Base-by-base conservation (phyloP, 495 filamentous ascomycete genomes). In the Xylaria grammica region DNA sequence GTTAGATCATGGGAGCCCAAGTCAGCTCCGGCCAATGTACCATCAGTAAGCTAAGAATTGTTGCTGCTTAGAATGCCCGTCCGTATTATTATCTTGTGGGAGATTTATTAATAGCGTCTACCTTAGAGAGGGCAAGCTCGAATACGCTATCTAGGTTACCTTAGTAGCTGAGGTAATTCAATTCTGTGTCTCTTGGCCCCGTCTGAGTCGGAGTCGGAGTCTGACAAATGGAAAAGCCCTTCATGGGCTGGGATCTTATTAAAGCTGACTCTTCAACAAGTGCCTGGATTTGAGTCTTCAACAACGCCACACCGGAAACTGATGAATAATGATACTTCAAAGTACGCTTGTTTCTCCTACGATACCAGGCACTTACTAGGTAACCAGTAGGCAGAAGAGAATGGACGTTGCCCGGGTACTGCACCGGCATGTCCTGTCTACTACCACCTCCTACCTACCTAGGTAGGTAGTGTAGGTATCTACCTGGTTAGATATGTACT, bases 251-350 rank as follows among this genome's bases (percentile, higher is more conserved):
- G 5, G 11, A 50, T 26, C 44, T 60, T n/a, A 51, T 40, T 6
- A 36, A 24, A 60, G 30, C 44, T 50, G 45, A 60, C 58, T 60
- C 58, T 60, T 60, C 45, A 40, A n/a, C 58, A 48, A 26, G 22
- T 26, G 45, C 22, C 45, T 48, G 20, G 4, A 22, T 22, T 7
- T 7, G 40, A 11, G 17, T 42, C 40, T 42, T 42, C 40, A 11
- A 17, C 5, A 17, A 3, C 13, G 13, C 45, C 22, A n/a, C n/a
- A n/a, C n/a, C n/a, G n/a, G n/a, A n/a, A n/a, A n/a, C n/a, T n/a
- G n/a, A n/a, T n/a, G n/a, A n/a, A n/a, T n/a, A n/a, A n/a, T n/a
- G n/a, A n/a, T n/a, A n/a, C n/a, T n/a, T n/a, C n/a, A n/a, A n/a
- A n/a, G n/a, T n/a, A n/a, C n/a, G n/a, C n/a, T n/a, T n/a, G n/a